Conservation (phyloP, 129 eudicot genomes). For the Lactuca saligna region DNA sequence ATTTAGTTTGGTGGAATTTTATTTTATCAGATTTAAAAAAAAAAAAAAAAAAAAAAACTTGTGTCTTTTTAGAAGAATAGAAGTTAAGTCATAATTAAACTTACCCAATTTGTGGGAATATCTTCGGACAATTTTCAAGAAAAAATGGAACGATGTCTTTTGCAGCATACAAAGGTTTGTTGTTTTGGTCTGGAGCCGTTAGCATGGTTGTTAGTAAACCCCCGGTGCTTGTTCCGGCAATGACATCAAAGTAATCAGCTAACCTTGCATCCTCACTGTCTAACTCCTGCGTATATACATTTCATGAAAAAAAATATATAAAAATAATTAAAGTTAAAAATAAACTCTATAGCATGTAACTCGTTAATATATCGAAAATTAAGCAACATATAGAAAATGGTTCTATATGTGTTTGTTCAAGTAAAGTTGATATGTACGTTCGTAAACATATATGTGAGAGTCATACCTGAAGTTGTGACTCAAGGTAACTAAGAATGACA, state of each 20-base stretch:
- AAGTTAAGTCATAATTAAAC: too few relatives aligned
- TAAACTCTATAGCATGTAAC: too few relatives aligned
- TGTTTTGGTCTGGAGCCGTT: slow-evolving; percentile 31
- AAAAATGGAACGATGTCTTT: slow-evolving; percentile 36
- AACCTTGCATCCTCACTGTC: slow-evolving; percentile 29
- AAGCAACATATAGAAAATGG: too few relatives aligned
- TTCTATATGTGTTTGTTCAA: too few relatives aligned
- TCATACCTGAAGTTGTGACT: slow-evolving; percentile 52
- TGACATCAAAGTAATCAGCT: slow-evolving; percentile 36
- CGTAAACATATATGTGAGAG: background rate
- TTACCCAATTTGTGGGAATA: slow-evolving; percentile 28
- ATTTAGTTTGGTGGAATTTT: too few relatives aligned
- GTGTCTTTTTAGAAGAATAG: too few relatives aligned
- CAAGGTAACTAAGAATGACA: slow-evolving; percentile 44
- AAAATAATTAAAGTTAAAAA: too few relatives aligned
- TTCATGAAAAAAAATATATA: background rate
- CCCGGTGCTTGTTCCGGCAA: slow-evolving; percentile 37
- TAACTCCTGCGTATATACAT: slow-evolving; percentile 11
- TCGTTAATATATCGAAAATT: too few relatives aligned
- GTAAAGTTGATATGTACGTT: too few relatives aligned
- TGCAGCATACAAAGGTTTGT: slow-evolving; percentile 34
- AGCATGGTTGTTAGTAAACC: slow-evolving; percentile 28
- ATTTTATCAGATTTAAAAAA: background rate
- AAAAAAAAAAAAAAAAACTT: too few relatives aligned
- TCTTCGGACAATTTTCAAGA: slow-evolving; percentile 27